Evolutionary conservation across 1,284 basidiomycete genomes (phyloP).

Genomic region (Puccinia triticina): DNA sequence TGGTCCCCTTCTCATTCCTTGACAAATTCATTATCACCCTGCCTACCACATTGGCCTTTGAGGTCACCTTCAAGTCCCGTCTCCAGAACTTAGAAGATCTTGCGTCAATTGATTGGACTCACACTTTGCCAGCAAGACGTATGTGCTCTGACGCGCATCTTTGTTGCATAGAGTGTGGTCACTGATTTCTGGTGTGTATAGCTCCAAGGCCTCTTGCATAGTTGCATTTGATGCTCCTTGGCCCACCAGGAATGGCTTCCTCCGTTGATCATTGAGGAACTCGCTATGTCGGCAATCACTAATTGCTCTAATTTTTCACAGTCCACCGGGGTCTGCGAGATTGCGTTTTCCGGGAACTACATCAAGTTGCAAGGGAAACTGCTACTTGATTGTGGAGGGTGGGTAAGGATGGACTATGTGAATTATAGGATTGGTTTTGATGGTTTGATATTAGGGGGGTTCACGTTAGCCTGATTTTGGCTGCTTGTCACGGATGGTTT

Average conservation of each 20-base stretch:
- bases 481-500: too few relatives aligned
- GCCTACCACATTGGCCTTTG: conserved; percentile 63
- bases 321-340: conserved; percentile 75
- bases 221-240: conserved; percentile 42
- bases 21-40: conserved; percentile 73
- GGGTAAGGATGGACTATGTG: conserved; percentile 53
- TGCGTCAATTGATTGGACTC: conserved; percentile 74
- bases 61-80: conserved; percentile 77
- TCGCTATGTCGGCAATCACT: conserved; percentile 77
- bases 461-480: too few relatives aligned
- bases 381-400: conserved; percentile 76
- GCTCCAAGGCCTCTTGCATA: conserved; percentile 48
- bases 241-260: conserved; percentile 57
- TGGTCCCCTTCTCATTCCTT: conserved; percentile 81
- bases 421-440: conserved; percentile 29
- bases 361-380: conserved; percentile 77
- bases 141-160: conserved; percentile 47
- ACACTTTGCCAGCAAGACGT: conserved; percentile 74
- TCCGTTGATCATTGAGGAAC: conserved; percentile 74
- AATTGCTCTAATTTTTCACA: conserved; percentile 74
- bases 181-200: conserved; percentile 16
- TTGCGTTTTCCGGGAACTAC: conserved; percentile 73
- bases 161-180: not conserved
- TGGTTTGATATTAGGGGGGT: too few relatives aligned
- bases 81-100: conserved; percentile 80